Evolutionary conservation across 768 basidiomycete genomes (phyloP), one percentile per base, ranked within the genome.

Genomic region (Hygrophoropsis aurantiaca): DNA sequence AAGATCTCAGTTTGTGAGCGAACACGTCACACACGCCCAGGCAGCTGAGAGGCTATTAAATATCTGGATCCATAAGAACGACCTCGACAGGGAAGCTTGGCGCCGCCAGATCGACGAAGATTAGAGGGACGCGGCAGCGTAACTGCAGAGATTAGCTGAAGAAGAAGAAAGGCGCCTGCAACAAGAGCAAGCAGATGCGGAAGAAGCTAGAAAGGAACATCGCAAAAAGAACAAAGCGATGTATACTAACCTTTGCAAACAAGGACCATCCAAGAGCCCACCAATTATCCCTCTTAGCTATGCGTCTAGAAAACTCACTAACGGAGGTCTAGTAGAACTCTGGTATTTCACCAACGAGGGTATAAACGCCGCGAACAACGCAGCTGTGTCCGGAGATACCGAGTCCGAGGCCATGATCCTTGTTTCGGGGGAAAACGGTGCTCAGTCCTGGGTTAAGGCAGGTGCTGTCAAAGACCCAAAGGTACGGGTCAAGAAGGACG

Each of bases 301-400:
- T 7, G 42, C 50, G 13, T 11, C 24, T 2, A 11, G 15, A 2
- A 47, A 47, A 11, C 7, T 38, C 8, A 16, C 35, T 13, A 43
- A 35, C 11, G 35, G 41, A n/a, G 11, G 15, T 2, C 47, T 23
- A 6, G 7, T 7, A 7, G 20, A 38, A 38, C 30, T 55, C 7
- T 52, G 46, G 47, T 53, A 53, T 30, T 59, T 52, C 50, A 55
- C 55, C 10, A 58, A 56, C 18, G 15, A 18, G 1, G 52, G 55
- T 13, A 23, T 54, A 0, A 27, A 46, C 4, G 35, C 49, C 20
- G 49, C 58, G 0, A 5, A 18, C n/a, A 3, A 3, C 6, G 11
- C 32, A 24, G 16, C 27, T 27, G 11, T 21, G 4, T 16, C 40
- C 9, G n/a, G n/a, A 6, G 27, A 30, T 13, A 37, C 45, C 8